phyloP scores from a whole-genome alignment of 805 yeast species.

The Saccharomycopsis sp. region DNA sequence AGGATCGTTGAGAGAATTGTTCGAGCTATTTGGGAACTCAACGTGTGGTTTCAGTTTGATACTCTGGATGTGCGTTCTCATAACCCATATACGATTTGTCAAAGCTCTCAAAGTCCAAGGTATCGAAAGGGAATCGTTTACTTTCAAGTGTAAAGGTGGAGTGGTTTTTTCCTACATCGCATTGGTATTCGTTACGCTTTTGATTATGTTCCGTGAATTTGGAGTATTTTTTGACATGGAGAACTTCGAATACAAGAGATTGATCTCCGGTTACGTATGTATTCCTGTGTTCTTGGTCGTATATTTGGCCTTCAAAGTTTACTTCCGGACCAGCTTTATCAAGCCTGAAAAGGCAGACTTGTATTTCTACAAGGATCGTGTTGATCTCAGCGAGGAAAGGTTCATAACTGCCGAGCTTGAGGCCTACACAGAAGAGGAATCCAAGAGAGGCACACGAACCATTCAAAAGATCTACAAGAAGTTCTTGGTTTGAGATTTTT shows the following conservation, averaged over 20 bases:
- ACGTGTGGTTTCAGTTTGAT: constrained; percentile 40
- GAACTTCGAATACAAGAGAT: constrained; percentile 33
- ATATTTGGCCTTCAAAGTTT: constrained; percentile 33
- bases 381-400: constrained; percentile 36
- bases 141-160: constrained; percentile 37
- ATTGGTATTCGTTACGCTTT: constrained; percentile 30
- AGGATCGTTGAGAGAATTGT: constrained; percentile 33
- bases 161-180: constrained; percentile 38
- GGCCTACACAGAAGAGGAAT: not conserved
- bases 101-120: constrained; percentile 40
- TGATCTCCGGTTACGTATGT: constrained; percentile 32
- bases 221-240: constrained; percentile 36
- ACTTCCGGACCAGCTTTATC: constrained; percentile 31
- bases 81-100: constrained; percentile 39
- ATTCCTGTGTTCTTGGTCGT: constrained; percentile 34
- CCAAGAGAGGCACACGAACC: not conserved
- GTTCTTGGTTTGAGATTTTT: not conserved
- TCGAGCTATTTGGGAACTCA: constrained; percentile 38
- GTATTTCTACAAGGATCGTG: constrained; percentile 38
- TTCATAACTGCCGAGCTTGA: constrained; percentile 14
- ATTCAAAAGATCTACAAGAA: not conserved
- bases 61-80: constrained; percentile 40
- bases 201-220: constrained; percentile 37
- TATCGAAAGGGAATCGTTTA: constrained; percentile 31
- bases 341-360: constrained; percentile 34